phyloP scores from a whole-genome alignment of 331 rosid species.

The Erythrophleum ivorense region DNA sequence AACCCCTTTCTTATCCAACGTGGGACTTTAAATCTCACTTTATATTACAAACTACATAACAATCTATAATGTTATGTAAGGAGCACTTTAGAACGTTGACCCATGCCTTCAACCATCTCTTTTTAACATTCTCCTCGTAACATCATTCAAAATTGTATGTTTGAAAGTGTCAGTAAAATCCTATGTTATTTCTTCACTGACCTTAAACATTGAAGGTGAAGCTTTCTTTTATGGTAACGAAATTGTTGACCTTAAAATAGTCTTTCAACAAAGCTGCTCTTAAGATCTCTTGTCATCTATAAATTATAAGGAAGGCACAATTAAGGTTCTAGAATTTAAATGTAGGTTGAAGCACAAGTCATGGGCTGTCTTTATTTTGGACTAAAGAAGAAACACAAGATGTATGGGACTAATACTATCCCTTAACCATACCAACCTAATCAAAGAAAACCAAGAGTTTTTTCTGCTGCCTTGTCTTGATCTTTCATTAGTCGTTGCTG shows the following conservation, averaged over 20 bases:
- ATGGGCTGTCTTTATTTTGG: conserved; percentile 7
- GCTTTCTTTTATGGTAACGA: background rate
- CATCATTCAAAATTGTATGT: background rate
- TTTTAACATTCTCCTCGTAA: too few species aligned
- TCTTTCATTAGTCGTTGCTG: background rate
- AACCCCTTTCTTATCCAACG: too few species aligned
- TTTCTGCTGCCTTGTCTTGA: background rate
- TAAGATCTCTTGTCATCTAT: background rate
- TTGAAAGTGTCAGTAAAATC: too few species aligned
- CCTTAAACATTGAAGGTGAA: background rate
- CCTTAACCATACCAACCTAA: background rate
- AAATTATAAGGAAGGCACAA: background rate
- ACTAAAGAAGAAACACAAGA: background rate
- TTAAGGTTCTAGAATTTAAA: background rate
- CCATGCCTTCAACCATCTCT: too few species aligned
- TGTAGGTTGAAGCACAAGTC: background rate
- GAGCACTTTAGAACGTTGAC: too few species aligned
- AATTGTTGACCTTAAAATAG: background rate
- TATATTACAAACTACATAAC: too few species aligned
- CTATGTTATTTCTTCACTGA: too few species aligned
- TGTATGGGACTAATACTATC: background rate
- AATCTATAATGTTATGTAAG: too few species aligned
- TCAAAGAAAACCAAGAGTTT: background rate
- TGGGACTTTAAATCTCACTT: too few species aligned
- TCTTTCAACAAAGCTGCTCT: background rate